Conservation (phyloP, 768 basidiomycete species). For the Rhodotorula toruloides region DNA sequence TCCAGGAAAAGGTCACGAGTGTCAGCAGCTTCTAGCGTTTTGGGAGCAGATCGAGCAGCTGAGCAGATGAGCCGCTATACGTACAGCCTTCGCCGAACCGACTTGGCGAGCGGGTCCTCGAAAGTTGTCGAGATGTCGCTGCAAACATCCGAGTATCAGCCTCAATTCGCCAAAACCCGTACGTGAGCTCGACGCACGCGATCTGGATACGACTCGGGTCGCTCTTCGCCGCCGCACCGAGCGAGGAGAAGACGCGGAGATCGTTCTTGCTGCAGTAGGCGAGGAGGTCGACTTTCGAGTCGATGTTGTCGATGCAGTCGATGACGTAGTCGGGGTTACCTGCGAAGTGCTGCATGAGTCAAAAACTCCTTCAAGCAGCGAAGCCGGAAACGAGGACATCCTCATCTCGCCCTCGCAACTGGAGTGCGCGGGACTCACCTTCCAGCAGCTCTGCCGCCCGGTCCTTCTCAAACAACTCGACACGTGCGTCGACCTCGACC, state of each 20-base stretch:
- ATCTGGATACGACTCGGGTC: constrained; percentile 96
- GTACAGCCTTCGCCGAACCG: constrained; percentile 65
- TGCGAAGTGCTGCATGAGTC: neutral
- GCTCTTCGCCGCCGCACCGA: constrained; percentile 91
- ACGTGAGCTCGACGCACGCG: constrained; percentile 42
- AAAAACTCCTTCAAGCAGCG: too few relatives aligned
- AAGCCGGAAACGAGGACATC: too few relatives aligned
- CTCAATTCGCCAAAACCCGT: neutral
- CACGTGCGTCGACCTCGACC: constrained; percentile 74
- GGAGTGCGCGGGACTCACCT: constrained; percentile 49
- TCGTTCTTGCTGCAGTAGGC: constrained; percentile 73
- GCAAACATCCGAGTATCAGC: neutral
- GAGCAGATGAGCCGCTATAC: neutral
- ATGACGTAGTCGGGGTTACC: constrained; percentile 76
- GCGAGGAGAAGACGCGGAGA: constrained; percentile 90
- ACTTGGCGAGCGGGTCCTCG: constrained; percentile 90
- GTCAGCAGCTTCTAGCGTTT: too few relatives aligned
- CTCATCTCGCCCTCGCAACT: too few relatives aligned
- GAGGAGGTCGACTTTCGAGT: constrained; percentile 89
- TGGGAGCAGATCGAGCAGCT: too few relatives aligned
- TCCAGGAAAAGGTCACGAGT: neutral
- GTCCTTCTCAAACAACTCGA: constrained; percentile 79
- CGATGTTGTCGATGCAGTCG: constrained; percentile 97
- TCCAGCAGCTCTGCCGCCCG: constrained; percentile 65
- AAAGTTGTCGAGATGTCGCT: constrained; percentile 86